Evolutionary conservation across 2,329 filamentous ascomycete species (phyloP), one percentile per base, ranked within the genome.

Genomic region (Aspergillus piperis): DNA sequence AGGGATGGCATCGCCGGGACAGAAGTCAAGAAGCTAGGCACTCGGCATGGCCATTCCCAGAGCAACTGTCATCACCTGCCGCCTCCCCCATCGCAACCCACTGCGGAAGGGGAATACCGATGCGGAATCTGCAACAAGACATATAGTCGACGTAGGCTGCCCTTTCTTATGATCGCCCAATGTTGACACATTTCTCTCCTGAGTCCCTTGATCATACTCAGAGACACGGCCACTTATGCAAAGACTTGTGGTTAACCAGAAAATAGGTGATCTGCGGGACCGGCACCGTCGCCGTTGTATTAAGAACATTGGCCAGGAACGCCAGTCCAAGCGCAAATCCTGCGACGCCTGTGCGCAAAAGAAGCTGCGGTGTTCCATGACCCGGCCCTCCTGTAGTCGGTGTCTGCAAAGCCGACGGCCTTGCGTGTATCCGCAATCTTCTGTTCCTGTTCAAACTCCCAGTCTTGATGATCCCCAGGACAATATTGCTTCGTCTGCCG

Each of bases 261-360:
- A 15, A 23, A 19, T 32, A 66, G 64, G 61, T 36, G 64, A 66
- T 54, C 60, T 66, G 15, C 64, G 64, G 25, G 64, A 66, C 54
- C 59, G 64, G 21, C 64, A 65, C 23, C 64, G 64, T 3, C 63
- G 63, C 8, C 64, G 64, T 36, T 66, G 64, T 32, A 66, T 66
- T 50, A 65, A 61, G 11, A 62, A 60, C 1, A 50, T 56, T 8
- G 63, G 63, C 19, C 61, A 66, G 47, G 64, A 64, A 39, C 64
- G 64, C 11, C 55, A 41, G 17, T 65, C 64, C 15, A 66, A 64
- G 54, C 64, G 64, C 19, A 66, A 65, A 48, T 66, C 64, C 8
- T 66, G 64, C 58, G 63, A 65, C 32, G 60, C 54, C 15, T 66
- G 64, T 44, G 63, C 63, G 2, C 61, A 63, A 21, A 66, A 66